Evolutionary conservation across 2,329 filamentous ascomycete species (phyloP), one percentile per base, ranked within the genome.

Genomic region (Aspergillus carbonarius): DNA sequence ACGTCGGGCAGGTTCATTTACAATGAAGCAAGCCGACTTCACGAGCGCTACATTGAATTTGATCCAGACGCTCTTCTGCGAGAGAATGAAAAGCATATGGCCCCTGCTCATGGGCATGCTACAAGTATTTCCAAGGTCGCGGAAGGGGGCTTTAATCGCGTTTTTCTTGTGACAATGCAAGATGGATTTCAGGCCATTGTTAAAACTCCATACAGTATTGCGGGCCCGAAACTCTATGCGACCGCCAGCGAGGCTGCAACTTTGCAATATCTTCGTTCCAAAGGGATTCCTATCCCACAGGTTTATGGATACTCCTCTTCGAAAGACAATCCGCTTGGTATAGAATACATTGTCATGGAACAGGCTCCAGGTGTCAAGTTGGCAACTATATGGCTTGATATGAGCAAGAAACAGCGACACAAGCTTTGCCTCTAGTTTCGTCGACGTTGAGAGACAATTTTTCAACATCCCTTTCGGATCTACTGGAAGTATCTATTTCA

Each of bases 221-320:
- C 62, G 10, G 61, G 53, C 1, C 60, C 57, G 1, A 64, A 48
- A 34, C 34, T 54, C 58, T 23, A 62, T 40, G 58, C 63, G 15
- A 68, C 66, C 25, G 68, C 66, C 5, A 70, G 62, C 49, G 66
- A 71, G 62, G 66, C 60, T 32, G 66, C 67, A 6, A 69, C 68
- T 12, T 47, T 65, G 8, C 35, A 58, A 2, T 65, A 65, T 40
- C 57, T 71, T 7, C 61, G 55, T 23, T 64, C 61, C 4, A 63
- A 64, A 40, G 63, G 60, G 13, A 58, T 68, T 5, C 65, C 65
- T 7, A 65, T 68, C 3, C 62, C 63, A 10, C 18, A 58, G 44
- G 46, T 72, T 12, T 66, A 65, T 61, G 61, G 61, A 4, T 71
- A 62, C 53, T 68, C 63, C 20, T 55, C 65, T 40, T 58, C 60